Base-by-base conservation (phyloP, 768 basidiomycete species). In the Collybiopsis confluens region DNA sequence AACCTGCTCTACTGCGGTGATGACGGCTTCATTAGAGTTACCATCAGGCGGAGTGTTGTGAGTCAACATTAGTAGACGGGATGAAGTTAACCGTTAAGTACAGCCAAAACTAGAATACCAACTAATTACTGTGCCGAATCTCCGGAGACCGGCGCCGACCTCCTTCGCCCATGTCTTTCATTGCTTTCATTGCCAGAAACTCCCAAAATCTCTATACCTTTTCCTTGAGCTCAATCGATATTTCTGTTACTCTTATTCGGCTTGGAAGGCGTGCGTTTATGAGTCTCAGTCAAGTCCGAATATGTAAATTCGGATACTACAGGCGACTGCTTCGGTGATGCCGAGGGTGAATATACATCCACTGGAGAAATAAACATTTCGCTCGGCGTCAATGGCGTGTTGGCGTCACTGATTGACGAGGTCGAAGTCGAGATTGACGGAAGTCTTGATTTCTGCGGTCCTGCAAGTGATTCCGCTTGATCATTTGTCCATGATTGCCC, bases 391-490 rank as follows among this genome's bases (percentile, higher is more conserved):
- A 40, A 26, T 27, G 50, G 50, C 40, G 35, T 42, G 40, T 42
- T 42, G 15, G 30, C 20, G n/a, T 52, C 50, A 43, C 50, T 43
- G 28, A 16, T 52, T 33, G 50, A 52, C 9, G 50, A 52, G 28
- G 27, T 27, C 11, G 50, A 52, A 10, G 50, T 42, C 18, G 50
- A 52, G 24, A 52, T 43, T 11, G 50, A 52, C 15, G 38, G 38
- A 28, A 35, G 23, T 28, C 38, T 52, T 11, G 24, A 11, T 42
- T 33, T 52, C 30, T 26, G 41, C 42, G 20, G 9, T 20, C 26
- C 36, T 3, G 50, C 18, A n/a, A 56, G 45, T 23, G 28, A 45
- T 26, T 48, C 44, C 27, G 27, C 63, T 54, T 53, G 51, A 7
- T 41, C 56, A n/a, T 36, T 26, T 5, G 45, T 42, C 54, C 54